Percentiles rank a stretch among this genome's conserved stretches.
Evolutionary conservation across 768 basidiomycete species (phyloP).

Genomic region (Lentinula sp.): DNA sequence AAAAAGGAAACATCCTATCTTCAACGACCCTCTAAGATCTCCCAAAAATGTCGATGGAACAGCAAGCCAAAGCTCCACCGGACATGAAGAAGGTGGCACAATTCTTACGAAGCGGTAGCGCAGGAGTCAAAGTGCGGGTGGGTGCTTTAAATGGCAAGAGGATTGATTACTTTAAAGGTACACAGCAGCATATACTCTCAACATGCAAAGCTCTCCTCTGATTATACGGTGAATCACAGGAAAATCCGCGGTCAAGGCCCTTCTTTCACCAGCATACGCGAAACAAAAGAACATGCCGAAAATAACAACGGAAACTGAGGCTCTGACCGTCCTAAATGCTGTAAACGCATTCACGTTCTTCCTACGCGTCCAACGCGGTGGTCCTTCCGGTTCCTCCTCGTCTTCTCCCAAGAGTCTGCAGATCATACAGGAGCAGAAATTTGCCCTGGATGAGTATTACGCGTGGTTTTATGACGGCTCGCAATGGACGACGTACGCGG

Average conservation of each 20-base stretch:
- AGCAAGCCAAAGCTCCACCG: conserved; percentile 73
- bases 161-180: conserved; percentile 97
- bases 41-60: conserved; percentile 39
- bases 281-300: conserved; percentile 79
- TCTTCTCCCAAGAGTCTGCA: conserved; percentile 76
- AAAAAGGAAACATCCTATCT: background rate
- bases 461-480: conserved; percentile 97
- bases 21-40: background rate
- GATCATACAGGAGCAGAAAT: conserved; percentile 76
- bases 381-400: conserved; percentile 52
- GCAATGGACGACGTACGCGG: conserved; percentile 89
- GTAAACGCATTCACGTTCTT: conserved; percentile 86
- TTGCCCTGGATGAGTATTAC: conserved; percentile 78
- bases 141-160: conserved; percentile 94
- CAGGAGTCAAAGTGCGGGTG: conserved; percentile 83
- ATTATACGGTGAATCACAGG: conserved; percentile 40
- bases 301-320: conserved; percentile 72
- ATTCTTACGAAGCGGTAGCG: conserved; percentile 79
- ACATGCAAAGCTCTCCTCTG: background rate
- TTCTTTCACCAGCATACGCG: conserved; percentile 86
- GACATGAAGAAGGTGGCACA: conserved; percentile 79
- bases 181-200: conserved; percentile 12
- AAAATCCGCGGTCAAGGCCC: conserved; percentile 87
- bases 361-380: conserved; percentile 84
- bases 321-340: conserved; percentile 54